Percentiles rank a stretch among this genome's conserved stretches.
These are phyloP conservation scores for Linaria vulgaris DNA, from an alignment of 257 asterid genomes.

Conservation along the genomic window DNA sequence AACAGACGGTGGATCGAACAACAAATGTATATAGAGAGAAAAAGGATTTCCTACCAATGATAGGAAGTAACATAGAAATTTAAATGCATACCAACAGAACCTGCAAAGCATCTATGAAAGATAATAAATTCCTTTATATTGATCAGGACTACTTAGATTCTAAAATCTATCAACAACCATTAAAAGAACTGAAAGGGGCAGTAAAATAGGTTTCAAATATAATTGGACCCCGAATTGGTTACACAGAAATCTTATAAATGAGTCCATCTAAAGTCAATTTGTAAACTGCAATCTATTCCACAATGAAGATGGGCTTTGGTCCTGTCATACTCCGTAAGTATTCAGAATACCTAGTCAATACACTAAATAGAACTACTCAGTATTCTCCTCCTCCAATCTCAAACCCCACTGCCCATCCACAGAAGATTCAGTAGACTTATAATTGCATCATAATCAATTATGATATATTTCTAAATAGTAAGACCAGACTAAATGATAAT, in stretches of 20 bases:
- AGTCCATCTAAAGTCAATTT: conserved; percentile 2
- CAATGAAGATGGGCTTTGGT: no score
- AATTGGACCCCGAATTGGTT: background rate
- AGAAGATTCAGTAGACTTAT: background rate
- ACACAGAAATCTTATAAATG: background rate
- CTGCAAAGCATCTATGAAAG: background rate
- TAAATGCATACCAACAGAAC: background rate
- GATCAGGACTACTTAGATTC: background rate
- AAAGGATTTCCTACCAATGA: background rate
- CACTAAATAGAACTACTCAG: background rate
- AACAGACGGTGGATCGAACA: conserved; percentile 2
- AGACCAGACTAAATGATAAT: background rate
- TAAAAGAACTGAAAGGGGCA: background rate
- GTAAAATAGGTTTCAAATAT: background rate
- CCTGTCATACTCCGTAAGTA: background rate
- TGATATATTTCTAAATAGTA: background rate
- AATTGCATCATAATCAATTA: conserved; percentile 1
- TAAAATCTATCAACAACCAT: background rate
- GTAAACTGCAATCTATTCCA: background rate
- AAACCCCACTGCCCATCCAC: background rate
- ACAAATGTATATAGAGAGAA: conserved; percentile 1
- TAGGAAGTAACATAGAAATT: background rate
- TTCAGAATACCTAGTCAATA: background rate
- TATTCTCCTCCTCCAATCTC: background rate
- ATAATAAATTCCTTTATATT: background rate